These are phyloP conservation scores for Phytophthora ohioensis DNA, from an alignment of 352 stramenopile species.

Conservation along the genomic window DNA sequence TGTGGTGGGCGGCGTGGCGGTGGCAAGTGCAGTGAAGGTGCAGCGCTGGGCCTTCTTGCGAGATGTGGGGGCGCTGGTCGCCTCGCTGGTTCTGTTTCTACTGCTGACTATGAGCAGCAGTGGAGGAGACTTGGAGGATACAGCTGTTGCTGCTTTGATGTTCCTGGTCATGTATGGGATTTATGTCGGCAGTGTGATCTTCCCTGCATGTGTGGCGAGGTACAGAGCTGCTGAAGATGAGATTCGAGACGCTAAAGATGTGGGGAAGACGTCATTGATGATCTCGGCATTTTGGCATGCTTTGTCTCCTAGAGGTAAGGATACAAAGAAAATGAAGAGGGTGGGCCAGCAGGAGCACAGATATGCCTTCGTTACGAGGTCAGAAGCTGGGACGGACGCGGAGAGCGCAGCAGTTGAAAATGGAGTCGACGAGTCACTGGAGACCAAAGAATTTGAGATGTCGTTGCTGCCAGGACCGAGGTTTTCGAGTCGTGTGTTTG, in stretches of 20 bases:
- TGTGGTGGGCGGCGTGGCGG: slow-evolving; percentile 90
- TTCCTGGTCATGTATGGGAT: slow-evolving; percentile 61
- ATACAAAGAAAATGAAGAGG: slow-evolving; percentile 23
- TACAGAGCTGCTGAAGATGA: slow-evolving; percentile 31
- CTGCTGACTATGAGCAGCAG: slow-evolving; percentile 37
- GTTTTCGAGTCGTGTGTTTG: slow-evolving; percentile 62
- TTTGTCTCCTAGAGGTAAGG: slow-evolving; percentile 45
- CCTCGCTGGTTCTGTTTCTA: slow-evolving; percentile 59
- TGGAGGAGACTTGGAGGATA: slow-evolving; percentile 23
- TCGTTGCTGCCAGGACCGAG: slow-evolving; percentile 29
- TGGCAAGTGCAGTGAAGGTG: slow-evolving; percentile 73
- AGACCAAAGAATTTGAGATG: slow-evolving; percentile 31
- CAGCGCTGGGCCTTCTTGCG: slow-evolving; percentile 73
- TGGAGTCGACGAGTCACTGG: slow-evolving; percentile 4
- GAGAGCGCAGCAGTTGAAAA: slow-evolving; percentile 21
- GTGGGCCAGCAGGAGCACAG: slow-evolving; percentile 21
- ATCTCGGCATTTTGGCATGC: slow-evolving; percentile 85
- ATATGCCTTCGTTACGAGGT: slow-evolving; percentile 62
- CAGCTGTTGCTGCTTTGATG: slow-evolving; percentile 45
- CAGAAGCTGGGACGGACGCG: slow-evolving; percentile 22
- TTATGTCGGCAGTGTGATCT: slow-evolving; percentile 70
- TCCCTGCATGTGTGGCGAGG: slow-evolving; percentile 58
- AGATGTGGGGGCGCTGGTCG: slow-evolving; percentile 65
- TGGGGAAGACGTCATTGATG: slow-evolving; percentile 40
- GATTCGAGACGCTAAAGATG: slow-evolving; percentile 23